phyloP scores from a whole-genome alignment of 1,139 yeast species.

The Hansenula sp. region DNA sequence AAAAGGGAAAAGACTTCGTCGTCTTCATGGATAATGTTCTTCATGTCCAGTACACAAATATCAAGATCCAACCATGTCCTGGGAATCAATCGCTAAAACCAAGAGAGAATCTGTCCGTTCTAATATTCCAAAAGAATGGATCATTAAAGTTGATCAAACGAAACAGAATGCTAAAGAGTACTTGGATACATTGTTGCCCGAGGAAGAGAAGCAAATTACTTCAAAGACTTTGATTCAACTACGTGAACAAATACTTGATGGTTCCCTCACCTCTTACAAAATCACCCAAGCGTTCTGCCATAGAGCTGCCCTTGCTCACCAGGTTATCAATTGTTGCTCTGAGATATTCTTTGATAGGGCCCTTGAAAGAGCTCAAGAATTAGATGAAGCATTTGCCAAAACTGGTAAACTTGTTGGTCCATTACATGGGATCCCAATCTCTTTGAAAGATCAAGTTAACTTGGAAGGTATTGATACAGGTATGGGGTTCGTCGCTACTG shows the following conservation, averaged over 20 bases:
- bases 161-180: slow-evolving; percentile 1
- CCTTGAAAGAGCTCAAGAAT: slow-evolving; percentile 38
- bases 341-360: slow-evolving; percentile 39
- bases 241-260: slow-evolving; percentile 19
- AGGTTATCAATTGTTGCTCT: slow-evolving; percentile 43
- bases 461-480: slow-evolving; percentile 41
- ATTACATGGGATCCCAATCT: slow-evolving; percentile 67
- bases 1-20: too few relatives aligned
- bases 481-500: slow-evolving; percentile 39
- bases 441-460: slow-evolving; percentile 51
- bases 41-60: too few relatives aligned
- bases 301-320: slow-evolving; percentile 57
- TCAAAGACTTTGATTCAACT: slow-evolving; percentile 4
- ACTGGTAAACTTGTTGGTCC: slow-evolving; percentile 46
- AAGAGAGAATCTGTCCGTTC: slow-evolving; percentile 10
- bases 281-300: slow-evolving; percentile 50
- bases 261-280: slow-evolving; percentile 16
- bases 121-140: slow-evolving; percentile 17
- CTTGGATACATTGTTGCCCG: slow-evolving; percentile 7
- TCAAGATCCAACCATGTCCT: too few relatives aligned
- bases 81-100: slow-evolving; percentile 12
- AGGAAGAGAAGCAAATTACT: slow-evolving; percentile 4
- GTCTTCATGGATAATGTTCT: too few relatives aligned
- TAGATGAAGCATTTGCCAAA: slow-evolving; percentile 37
- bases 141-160: slow-evolving; percentile 12